These are phyloP conservation scores for Heliosperma pusillum DNA, from an alignment of 148 eudicot genomes.

Conservation along the genomic window DNA sequence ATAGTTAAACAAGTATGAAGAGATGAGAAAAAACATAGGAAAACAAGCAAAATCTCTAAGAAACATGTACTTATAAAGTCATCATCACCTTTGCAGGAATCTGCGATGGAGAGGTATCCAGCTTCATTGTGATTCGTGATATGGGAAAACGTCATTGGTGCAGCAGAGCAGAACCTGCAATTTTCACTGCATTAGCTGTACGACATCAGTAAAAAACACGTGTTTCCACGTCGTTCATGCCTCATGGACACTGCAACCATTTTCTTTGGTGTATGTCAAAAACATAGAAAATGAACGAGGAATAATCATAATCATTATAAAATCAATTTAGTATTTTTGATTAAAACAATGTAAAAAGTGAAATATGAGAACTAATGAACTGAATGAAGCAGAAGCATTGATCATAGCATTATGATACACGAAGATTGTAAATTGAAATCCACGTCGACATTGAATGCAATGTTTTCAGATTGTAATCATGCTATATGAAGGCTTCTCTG, in stretches of 20 bases:
- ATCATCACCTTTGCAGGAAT: constrained; percentile 31
- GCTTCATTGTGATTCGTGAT: constrained; percentile 43
- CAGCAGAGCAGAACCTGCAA: constrained; percentile 43
- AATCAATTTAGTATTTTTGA: too few species aligned
- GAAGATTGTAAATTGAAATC: too few species aligned
- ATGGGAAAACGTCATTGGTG: constrained; percentile 48
- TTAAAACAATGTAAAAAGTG: too few species aligned
- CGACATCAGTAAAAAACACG: constrained; percentile 36
- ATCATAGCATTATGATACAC: too few species aligned
- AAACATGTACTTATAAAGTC: neutral
- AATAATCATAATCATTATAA: too few species aligned
- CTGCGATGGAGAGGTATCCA: constrained; percentile 39
- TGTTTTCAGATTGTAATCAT: too few species aligned
- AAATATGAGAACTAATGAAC: too few species aligned
- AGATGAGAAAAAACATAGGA: neutral
- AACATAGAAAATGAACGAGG: too few species aligned
- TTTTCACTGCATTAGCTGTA: constrained; percentile 30
- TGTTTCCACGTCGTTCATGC: constrained; percentile 27
- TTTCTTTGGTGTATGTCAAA: constrained; percentile 37
- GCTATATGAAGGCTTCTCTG: neutral
- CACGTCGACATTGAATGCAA: too few species aligned
- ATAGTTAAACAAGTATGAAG: neutral
- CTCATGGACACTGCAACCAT: constrained; percentile 40
- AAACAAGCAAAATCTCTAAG: neutral
- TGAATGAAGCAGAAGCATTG: too few species aligned